Evolutionary conservation across 345 rosid species (phyloP), one percentile per base, ranked within the genome.

Genomic region (Aquilaria malaccensis): DNA sequence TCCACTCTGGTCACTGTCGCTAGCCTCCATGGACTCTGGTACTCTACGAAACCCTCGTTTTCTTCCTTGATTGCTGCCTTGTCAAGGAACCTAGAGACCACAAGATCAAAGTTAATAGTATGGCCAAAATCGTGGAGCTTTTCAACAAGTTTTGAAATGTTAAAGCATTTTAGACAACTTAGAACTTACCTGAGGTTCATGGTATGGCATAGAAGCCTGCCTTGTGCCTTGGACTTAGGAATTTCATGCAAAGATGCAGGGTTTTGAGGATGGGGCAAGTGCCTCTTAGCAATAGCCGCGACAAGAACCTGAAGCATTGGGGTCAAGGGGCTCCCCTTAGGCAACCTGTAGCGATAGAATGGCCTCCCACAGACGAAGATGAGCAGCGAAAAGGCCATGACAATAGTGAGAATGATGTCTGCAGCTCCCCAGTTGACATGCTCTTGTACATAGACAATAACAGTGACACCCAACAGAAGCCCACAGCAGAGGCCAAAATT

Each of bases 391-490:
- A 62, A 46, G 53, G 92, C 82, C 92, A 94, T 81, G 14, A 81
- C 87, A 49, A 66, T n/a, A 0, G 89, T 77, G 22, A 90, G 79
- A 66, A 86, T 67, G 32, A 82, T 78, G 56, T 92, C 87, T 29
- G 87, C 90, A 64, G 67, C 76, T 6, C 99, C 99, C 99, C 99
- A 90, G 56, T 74, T 80, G 30, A 86, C 80, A 62, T 75, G 85
- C 59, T 94, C 99, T 66, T 90, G 96, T 0, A 94, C 71, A 63
- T 88, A 90, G 55, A 90, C 86, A 29, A 94, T 37, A 0, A 66
- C 68, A 3, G 97, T 94, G 13, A 94, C 99, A 0, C 96, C 90
- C 7, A 85, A 76, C 32, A 94, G 55, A 30, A 88, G 77, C 22
- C 99, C 96, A 2, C 74, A 68, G 46, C 99, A 94, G 0, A 94